Evolutionary conservation across 2,329 filamentous ascomycete species (phyloP).

Genomic region (Chaetomium strumarium): DNA sequence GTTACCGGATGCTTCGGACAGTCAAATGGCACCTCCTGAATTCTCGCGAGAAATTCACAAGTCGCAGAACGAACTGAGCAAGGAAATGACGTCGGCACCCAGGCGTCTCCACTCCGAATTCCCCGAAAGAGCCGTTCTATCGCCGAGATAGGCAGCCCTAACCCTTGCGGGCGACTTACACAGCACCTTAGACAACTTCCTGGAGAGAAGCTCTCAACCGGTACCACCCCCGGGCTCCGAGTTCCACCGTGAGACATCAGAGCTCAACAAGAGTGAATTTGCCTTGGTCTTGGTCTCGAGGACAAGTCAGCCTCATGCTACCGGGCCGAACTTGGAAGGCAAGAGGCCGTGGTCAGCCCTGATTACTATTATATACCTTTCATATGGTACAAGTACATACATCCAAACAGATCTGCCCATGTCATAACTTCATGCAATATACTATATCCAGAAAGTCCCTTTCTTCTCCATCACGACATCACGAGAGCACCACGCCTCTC

Average conservation of each 20-base stretch:
- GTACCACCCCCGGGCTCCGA: no score
- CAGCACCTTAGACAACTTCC: no score
- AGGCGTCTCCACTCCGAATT: neutral
- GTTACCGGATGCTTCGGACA: no score
- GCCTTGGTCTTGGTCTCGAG: no score
- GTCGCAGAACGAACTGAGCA: neutral
- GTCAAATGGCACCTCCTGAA: neutral
- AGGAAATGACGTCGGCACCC: slow-evolving; percentile 19
- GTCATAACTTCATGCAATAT: slow-evolving; percentile 11
- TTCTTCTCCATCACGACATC: slow-evolving; percentile 5
- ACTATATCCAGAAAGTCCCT: neutral
- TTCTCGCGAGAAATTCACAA: neutral
- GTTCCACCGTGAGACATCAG: no score
- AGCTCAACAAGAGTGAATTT: no score
- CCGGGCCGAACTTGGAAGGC: no score
- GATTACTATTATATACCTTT: slow-evolving; percentile 5
- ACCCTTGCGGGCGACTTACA: neutral
- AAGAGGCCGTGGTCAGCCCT: no score
- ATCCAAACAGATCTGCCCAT: neutral
- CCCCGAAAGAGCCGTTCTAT: slow-evolving; percentile 6
- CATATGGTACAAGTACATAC: neutral
- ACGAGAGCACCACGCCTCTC: slow-evolving; percentile 27
- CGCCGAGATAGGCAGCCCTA: slow-evolving; percentile 10
- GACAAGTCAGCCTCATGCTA: no score
- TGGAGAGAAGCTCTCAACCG: no score